A percentile compares a stretch with the other conserved stretches of the same genome.
These are phyloP conservation scores for maize (Zea mays) DNA, from an alignment of 176 grass and related monocot genomes.

Conservation along the genomic window Zm-B73-REFERENCE-NAM-5.0 NC_050099.1:143475501-143476000, in stretches of 20 bases:
- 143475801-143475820: background rate
- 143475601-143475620: background rate
- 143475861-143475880: background rate
- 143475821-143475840: slow-evolving; percentile 39
- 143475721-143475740: background rate
- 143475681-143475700: slow-evolving; percentile 28
- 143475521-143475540: too few relatives aligned
- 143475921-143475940: slow-evolving; percentile 28
- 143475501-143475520: too few relatives aligned
- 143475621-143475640: slow-evolving; percentile 19
- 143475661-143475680: background rate
- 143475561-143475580: too few relatives aligned
- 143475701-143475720: background rate
- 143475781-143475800: slow-evolving; percentile 13
- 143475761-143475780: slow-evolving; percentile 18
- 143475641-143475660: background rate
- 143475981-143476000: slow-evolving; percentile 28
- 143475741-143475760: background rate
- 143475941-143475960: slow-evolving; percentile 16
- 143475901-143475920: slow-evolving; percentile 22
- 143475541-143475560: too few relatives aligned
- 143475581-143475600: slow-evolving; percentile 30
- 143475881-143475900: slow-evolving; percentile 37
- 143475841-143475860: slow-evolving; percentile 25
- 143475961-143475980: slow-evolving; percentile 20